These are phyloP conservation scores for Magnusiomyces paraingens DNA, from an alignment of 1,139 yeast species.

Conservation along the genomic window DNA sequence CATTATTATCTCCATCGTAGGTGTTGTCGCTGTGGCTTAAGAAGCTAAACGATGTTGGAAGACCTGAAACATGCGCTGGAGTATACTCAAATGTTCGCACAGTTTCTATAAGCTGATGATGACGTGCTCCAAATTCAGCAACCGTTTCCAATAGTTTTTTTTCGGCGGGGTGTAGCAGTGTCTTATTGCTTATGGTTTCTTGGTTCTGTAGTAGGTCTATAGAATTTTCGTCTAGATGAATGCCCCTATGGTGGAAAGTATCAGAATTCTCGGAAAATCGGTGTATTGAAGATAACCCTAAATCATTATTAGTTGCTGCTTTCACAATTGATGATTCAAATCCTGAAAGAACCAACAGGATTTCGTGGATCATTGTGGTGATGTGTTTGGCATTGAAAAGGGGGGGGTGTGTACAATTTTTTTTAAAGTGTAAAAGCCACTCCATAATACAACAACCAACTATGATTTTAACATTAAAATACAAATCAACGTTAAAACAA, in stretches of 20 bases:
- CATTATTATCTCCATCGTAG: not conserved
- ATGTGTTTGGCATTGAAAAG: too few relatives aligned
- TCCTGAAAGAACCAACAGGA: slow-evolving; percentile 23
- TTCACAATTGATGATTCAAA: slow-evolving; percentile 21
- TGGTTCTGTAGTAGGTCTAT: not conserved
- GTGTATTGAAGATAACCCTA: too few relatives aligned
- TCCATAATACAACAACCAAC: too few relatives aligned
- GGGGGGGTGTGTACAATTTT: too few relatives aligned
- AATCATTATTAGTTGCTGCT: slow-evolving; percentile 2
- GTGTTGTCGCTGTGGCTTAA: not conserved
- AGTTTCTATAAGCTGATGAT: slow-evolving; percentile 15
- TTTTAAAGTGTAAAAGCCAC: too few relatives aligned
- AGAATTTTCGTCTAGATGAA: too few relatives aligned
- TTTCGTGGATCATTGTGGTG: slow-evolving; percentile 15
- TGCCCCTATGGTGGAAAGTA: too few relatives aligned
- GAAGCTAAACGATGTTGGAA: not conserved
- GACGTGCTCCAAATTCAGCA: slow-evolving; percentile 21
- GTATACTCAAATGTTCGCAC: slow-evolving; percentile 6
- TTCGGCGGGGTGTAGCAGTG: slow-evolving; percentile 16
- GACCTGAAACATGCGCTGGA: not conserved
- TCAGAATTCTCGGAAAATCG: too few relatives aligned
- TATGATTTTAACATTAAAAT: too few relatives aligned
- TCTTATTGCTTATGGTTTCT: not conserved
- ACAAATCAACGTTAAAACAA: too few relatives aligned
- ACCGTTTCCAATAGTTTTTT: slow-evolving; percentile 16